phyloP scores from a whole-genome alignment of 139 green algal species.

The Zygnema circumcarinatum region DNA sequence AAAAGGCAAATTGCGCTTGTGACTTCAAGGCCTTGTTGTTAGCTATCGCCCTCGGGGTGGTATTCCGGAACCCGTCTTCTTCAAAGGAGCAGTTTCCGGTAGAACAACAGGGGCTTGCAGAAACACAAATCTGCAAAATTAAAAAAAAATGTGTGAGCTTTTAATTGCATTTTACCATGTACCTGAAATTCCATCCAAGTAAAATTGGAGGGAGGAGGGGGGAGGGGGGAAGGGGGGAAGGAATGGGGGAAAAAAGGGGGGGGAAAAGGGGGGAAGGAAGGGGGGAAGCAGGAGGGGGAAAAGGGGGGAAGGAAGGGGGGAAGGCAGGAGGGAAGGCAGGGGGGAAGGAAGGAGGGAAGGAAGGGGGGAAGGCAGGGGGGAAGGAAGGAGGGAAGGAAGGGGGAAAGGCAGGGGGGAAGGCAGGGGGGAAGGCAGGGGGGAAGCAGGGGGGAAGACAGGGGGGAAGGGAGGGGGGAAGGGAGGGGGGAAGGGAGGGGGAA shows the following conservation, averaged over 20 bases:
- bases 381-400: not conserved
- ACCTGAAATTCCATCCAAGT: not conserved
- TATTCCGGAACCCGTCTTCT: not conserved
- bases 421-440: not conserved
- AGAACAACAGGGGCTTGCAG: not conserved
- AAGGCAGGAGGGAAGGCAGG: not conserved
- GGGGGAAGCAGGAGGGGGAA: not conserved
- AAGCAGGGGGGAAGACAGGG: not conserved
- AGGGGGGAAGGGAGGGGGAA: not conserved
- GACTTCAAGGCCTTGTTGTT: too few relatives aligned
- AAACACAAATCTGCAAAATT: not conserved
- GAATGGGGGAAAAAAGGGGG: not conserved
- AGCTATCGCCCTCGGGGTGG: not conserved
- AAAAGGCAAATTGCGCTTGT: too few relatives aligned
- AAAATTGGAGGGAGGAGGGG: not conserved
- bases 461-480: not conserved
- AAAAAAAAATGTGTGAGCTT: not conserved
- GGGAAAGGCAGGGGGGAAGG: not conserved
- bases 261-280: not conserved
- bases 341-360: not conserved
- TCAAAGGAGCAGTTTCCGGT: not conserved
- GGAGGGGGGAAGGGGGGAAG: not conserved
- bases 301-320: not conserved
- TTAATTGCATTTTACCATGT: not conserved
- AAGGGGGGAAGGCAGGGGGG: not conserved